These are phyloP conservation scores for Leishmania gerbilli DNA, from an alignment of 208 protist species.

Conservation along the genomic window DNA sequence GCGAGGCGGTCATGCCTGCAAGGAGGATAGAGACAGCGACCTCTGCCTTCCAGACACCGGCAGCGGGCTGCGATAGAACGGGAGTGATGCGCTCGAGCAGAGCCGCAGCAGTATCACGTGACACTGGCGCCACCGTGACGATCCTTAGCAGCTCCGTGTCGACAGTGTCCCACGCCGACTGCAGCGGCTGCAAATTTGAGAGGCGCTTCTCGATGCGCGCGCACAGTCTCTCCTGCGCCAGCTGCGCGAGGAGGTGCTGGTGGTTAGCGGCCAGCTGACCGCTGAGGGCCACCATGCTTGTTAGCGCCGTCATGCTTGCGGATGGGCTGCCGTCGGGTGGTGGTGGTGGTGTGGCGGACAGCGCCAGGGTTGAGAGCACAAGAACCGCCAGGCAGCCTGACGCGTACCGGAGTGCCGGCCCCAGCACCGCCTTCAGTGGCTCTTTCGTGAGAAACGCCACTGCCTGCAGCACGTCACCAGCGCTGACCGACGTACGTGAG, in stretches of 20 bases:
- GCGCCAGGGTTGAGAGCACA: conserved; percentile 29
- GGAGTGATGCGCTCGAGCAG: conserved; percentile 6
- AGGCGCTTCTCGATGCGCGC: not conserved
- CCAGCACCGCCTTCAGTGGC: conserved; percentile 31
- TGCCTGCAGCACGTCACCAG: conserved; percentile 38
- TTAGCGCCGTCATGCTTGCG: not conserved
- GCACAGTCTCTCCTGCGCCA: conserved; percentile 30
- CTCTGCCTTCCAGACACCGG: conserved; percentile 1
- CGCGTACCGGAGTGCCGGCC: conserved; percentile 61
- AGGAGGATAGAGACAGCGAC: conserved; percentile 17
- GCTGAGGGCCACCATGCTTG: conserved; percentile 22
- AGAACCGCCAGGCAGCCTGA: conserved; percentile 64
- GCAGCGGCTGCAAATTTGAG: not conserved
- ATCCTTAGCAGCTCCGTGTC: conserved; percentile 7
- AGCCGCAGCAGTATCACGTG: conserved; percentile 1
- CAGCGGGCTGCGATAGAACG: not conserved
- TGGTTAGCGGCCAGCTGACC: conserved; percentile 9
- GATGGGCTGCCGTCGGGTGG: not conserved
- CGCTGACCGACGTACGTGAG: conserved; percentile 28
- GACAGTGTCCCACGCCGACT: not conserved
- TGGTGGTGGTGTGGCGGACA: conserved; percentile 5
- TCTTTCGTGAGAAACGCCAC: conserved; percentile 24
- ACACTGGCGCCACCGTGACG: conserved; percentile 1
- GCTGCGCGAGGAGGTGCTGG: conserved; percentile 33
- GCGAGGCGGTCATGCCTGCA: conserved; percentile 12